These are phyloP conservation scores for Penicillium frequentans DNA, from an alignment of 2,329 filamentous ascomycete genomes.

Conservation along the genomic window DNA sequence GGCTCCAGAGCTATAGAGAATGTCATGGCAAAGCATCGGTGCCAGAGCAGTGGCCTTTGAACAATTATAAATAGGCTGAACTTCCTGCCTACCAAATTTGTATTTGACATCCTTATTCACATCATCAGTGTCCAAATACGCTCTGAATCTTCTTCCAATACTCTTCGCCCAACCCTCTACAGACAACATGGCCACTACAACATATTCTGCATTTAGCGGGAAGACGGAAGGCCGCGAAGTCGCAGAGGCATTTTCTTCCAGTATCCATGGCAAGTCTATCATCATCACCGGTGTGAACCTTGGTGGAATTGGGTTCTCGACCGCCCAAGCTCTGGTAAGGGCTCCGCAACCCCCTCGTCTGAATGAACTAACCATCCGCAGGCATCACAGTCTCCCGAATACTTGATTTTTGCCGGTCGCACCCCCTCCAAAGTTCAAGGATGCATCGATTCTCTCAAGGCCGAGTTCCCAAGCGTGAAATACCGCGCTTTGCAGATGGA, in stretches of 20 bases:
- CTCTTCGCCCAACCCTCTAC: neutral
- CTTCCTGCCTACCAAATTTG: neutral
- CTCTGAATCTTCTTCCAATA: neutral
- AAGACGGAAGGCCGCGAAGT: constrained; percentile 43
- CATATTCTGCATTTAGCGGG: constrained; percentile 35
- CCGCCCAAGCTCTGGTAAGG: constrained; percentile 38
- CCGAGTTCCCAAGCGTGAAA: constrained; percentile 10
- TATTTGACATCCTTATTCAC: too few species aligned
- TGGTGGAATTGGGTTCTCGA: constrained; percentile 35
- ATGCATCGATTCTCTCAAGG: constrained; percentile 10
- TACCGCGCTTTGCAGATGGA: constrained; percentile 10
- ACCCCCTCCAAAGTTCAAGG: constrained; percentile 9
- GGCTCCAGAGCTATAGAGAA: neutral
- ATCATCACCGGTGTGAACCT: constrained; percentile 37
- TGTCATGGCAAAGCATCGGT: neutral
- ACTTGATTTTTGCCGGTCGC: constrained; percentile 14
- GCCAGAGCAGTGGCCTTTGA: neutral
- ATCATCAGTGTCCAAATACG: neutral
- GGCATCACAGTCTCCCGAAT: constrained; percentile 15
- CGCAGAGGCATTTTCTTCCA: constrained; percentile 35
- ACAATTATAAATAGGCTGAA: neutral
- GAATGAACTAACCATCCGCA: constrained; percentile 6
- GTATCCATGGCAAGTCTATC: constrained; percentile 38
- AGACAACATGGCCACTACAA: constrained; percentile 25
- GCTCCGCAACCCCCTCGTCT: too few species aligned